Base-by-base conservation (phyloP, 2,329 filamentous ascomycete genomes). In the Hypoxylon sp. region DNA sequence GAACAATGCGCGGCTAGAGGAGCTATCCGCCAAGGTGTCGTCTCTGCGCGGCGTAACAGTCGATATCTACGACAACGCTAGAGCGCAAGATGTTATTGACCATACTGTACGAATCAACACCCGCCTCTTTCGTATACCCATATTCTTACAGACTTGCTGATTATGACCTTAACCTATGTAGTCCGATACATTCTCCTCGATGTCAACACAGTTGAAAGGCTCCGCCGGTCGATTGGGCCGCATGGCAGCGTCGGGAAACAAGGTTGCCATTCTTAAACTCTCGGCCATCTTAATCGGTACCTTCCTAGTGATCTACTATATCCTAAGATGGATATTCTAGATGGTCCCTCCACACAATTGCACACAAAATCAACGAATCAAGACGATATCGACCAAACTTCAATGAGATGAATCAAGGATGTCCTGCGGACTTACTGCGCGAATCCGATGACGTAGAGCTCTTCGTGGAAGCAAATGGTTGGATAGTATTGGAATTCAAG, bases 31-130 rank as follows among this genome's bases (percentile, higher is more conserved):
- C 73, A 99, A 99, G 84, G 94, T 98, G 61, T 93, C 93, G 17
- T 94, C 94, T 58, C 88, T 99, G 71, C 94, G 95, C 77, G 93
- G 92, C 80, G 94, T 99, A 55, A 99, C 96, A 46, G 90, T 98
- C 72, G 94, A 99, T 84, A 99, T 99, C 77, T 98, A 98, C 86
- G 94, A 98, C 83, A 94, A 96, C 79, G 96, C 96, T 54, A 90
- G 94, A 65, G 89, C 93, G 75, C 95, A 98, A 76, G 89, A 92
- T 73, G 88, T 97, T 71, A 92, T 99, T 73, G 94, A 99, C 81
- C 90, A 89, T 77, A 95, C 93, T 42, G 93, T 97, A 86, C 65
- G 89, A 24, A 22, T 39, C 33, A 39, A 42, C 48, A 11, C 58
- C 33, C n/a, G 10, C 17, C 19, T 26, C 19, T 4, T 47, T 46